phyloP scores from a whole-genome alignment of 805 yeast species.

The Candida saitoana region DNA sequence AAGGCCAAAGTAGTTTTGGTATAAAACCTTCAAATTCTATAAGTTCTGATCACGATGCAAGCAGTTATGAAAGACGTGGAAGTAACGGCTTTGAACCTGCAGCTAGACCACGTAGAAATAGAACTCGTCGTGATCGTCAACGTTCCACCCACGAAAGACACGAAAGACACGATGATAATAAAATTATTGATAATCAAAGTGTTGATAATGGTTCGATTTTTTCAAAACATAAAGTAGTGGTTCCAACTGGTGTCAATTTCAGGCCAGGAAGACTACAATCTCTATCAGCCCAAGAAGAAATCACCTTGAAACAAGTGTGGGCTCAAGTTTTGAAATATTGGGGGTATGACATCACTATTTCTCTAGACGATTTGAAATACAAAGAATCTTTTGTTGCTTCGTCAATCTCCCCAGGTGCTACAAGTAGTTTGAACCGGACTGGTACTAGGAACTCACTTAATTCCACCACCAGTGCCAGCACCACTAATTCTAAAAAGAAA shows the following conservation, averaged over 20 bases:
- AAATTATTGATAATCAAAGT: background rate
- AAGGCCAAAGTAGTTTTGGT: no score
- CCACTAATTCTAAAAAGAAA: slow-evolving; percentile 28
- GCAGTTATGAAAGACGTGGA: no score
- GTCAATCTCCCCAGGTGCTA: slow-evolving; percentile 7
- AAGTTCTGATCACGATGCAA: no score
- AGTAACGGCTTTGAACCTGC: no score
- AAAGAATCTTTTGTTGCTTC: slow-evolving; percentile 32
- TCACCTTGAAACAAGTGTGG: slow-evolving; percentile 67
- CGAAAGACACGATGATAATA: background rate
- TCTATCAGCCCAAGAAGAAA: slow-evolving; percentile 51
- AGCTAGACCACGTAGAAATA: background rate
- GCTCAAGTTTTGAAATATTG: slow-evolving; percentile 56
- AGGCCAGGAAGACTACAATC: slow-evolving; percentile 38
- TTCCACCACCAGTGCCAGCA: slow-evolving; percentile 27
- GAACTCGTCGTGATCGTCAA: no score
- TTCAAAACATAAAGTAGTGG: background rate
- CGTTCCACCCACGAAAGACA: no score
- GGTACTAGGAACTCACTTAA: slow-evolving; percentile 19
- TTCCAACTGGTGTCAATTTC: slow-evolving; percentile 14
- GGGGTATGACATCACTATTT: slow-evolving; percentile 44
- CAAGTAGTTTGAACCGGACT: slow-evolving; percentile 15
- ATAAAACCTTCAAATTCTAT: no score
- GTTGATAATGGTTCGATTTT: background rate
- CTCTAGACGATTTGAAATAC: slow-evolving; percentile 24